Evolutionary conservation across 1,284 basidiomycete genomes (phyloP), one percentile per base, ranked within the genome.

Genomic region (Cutaneotrichosporon mucoides): DNA sequence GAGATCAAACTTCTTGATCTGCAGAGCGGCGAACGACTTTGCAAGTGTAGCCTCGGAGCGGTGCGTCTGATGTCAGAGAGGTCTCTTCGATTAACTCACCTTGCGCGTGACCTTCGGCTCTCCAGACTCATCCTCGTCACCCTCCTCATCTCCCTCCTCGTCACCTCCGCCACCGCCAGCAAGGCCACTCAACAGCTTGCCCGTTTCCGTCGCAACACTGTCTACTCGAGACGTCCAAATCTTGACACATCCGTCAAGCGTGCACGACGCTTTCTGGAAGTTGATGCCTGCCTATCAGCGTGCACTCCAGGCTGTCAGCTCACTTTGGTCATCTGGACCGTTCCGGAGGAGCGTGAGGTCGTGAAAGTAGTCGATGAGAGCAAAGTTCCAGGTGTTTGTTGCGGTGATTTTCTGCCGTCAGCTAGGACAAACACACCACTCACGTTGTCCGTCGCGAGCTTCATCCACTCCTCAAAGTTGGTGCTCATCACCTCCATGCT

Each of bases 381-480:
- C 93, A 71, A 98, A 92, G 69, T 88, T 91, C 96, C 96, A 99
- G 33, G 95, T 95, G 76, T 99, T 99, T 47, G 87, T 87, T 1
- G 92, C 88, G 65, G 95, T 99, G 81, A 99, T 98, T 95, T 99
- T 99, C 94, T 97, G 72, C 33, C 42, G 43, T 50, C 43, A 53
- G 36, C 36, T 5, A 37, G 13, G 2, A 0, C 10, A 38, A 41
- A 5, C 0, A 3, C 6, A 4, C 2, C 4, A 81, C 88, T 68
- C 72, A 96, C 94, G 78, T 98, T 98, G 76, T 98, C 96, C 6
- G 95, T 98, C 1, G 94, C 94, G 86, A 99, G 89, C 82, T 98
- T 99, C 95, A 99, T 99, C 95, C 96, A 99, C 75, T 99, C 93
- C 75, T 99, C 95, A 73, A 88, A 94, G 69, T 93, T 94, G 42